phyloP scores from a whole-genome alignment of 2,329 filamentous ascomycete genomes.

The Ustilaginoidea virens region DNA sequence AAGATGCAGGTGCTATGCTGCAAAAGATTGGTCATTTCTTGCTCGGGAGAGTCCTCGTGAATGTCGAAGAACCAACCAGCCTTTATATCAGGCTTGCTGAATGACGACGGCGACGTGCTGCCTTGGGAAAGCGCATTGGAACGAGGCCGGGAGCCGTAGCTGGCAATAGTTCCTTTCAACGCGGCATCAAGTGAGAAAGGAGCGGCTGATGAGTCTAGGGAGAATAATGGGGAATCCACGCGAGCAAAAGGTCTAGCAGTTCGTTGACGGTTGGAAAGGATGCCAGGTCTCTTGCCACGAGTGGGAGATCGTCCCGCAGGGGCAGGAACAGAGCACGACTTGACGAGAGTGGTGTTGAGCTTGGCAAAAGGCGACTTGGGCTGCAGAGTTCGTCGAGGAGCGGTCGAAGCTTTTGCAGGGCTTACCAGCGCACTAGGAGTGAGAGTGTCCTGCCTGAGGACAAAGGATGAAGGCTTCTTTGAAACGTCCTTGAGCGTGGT shows the following conservation, averaged over 20 bases:
- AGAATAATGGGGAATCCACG: slow-evolving; percentile 53
- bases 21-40: slow-evolving; percentile 83
- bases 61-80: slow-evolving; percentile 84
- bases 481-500: slow-evolving; percentile 27
- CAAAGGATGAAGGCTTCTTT: slow-evolving; percentile 35
- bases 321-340: slow-evolving; percentile 43
- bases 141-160: slow-evolving; percentile 33
- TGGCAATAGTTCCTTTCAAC: slow-evolving; percentile 58
- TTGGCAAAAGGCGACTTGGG: slow-evolving; percentile 36
- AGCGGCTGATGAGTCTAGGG: slow-evolving; percentile 32
- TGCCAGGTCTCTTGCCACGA: slow-evolving; percentile 50
- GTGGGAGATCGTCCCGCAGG: slow-evolving; percentile 70
- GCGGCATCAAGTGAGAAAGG: slow-evolving; percentile 80
- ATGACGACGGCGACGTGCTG: slow-evolving; percentile 10
- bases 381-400: slow-evolving; percentile 29
- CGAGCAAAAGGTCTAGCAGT: slow-evolving; percentile 49
- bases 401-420: slow-evolving; percentile 17
- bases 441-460: slow-evolving; percentile 25
- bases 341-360: slow-evolving; percentile 26
- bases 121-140: slow-evolving; percentile 15
- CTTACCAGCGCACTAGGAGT: slow-evolving; percentile 15
- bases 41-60: slow-evolving; percentile 78
- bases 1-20: slow-evolving; percentile 78
- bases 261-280: slow-evolving; percentile 53
- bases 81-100: slow-evolving; percentile 35